Base-by-base conservation (phyloP, 2,329 filamentous ascomycete genomes). In the Aspergillus calidoustus region DNA sequence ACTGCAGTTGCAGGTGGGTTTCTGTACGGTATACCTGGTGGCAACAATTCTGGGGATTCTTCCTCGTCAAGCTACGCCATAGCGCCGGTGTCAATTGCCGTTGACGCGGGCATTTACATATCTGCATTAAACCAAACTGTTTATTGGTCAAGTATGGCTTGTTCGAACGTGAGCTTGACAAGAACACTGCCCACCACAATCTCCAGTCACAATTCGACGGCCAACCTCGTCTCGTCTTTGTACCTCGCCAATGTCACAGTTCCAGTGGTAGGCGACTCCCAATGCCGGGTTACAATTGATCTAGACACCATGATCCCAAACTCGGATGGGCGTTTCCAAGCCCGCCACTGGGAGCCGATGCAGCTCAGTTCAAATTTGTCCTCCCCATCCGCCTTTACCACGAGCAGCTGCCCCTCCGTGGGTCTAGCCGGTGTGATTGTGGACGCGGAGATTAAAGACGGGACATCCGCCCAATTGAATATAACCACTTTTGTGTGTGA, bases 341-440 rank as follows among this genome's bases (percentile, higher is more conserved):
- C 54, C 11, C 58, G 46, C 13, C 52, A 64, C 11, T 64, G 61
- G 61, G 61, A 61, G 58, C 47, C 61, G 3, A 7, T 31, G 9
- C 51, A 52, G 11, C 8, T 22, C 30, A 25, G 15, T 4, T 4
- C 7, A 7, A 19, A n/a, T n/a, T 41, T 30, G 13, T 17, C n/a
- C 7, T 8, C 13, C 13, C 11, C 15, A 15, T 31, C 51, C 1
- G 54, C 38, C 8, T 58, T 61, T 15, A 23, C 46, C 19, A 25
- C 31, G 8, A 58, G 34, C 9, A 15, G n/a, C 2, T 64, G 61
- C 34, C 31, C 31, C 2, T 43, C 30, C 3, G 8, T n/a, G n/a
- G 54, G 30, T 1, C n/a, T 61, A 7, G 53, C 51, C 5, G 54
- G 58, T 6, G 3, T 61, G 0, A 3, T 64, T 3, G 31, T 51